phyloP scores from a whole-genome alignment of 108 stramenopile genomes.

The Phaeodactylum tricornutum region DNA sequence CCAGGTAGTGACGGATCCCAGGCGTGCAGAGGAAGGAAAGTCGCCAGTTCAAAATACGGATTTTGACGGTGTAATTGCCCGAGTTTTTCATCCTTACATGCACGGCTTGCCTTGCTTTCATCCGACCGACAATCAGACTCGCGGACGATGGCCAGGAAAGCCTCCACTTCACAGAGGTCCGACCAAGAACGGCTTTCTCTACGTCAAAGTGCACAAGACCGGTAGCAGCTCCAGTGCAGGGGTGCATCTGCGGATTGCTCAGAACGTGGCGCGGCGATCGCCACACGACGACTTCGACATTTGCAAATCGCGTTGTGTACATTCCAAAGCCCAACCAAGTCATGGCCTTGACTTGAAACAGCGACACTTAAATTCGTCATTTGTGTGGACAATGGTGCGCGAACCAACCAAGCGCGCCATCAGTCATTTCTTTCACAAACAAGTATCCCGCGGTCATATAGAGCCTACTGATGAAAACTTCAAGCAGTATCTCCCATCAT shows the following conservation, averaged over 20 bases:
- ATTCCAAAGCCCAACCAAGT: neutral
- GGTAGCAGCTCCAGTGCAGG: constrained; percentile 2
- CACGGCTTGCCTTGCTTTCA: neutral
- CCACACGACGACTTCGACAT: neutral
- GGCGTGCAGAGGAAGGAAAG: no score
- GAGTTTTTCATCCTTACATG: neutral
- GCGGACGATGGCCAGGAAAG: no score
- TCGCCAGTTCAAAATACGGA: no score
- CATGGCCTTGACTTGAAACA: neutral
- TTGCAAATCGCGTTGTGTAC: neutral
- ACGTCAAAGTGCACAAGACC: constrained; percentile 5
- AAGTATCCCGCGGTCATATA: constrained; percentile 18
- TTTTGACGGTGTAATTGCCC: neutral
- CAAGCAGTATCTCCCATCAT: neutral
- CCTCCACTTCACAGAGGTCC: no score
- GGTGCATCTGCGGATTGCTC: constrained; percentile 5
- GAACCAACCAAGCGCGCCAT: constrained; percentile 27
- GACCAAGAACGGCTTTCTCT: neutral
- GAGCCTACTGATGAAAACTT: constrained; percentile 21
- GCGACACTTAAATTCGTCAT: neutral
- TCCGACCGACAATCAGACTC: no score
- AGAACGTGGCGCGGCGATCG: neutral
- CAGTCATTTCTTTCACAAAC: constrained; percentile 28
- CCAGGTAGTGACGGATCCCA: no score
- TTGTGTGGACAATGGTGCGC: constrained; percentile 31